These are phyloP conservation scores for Logfia minima DNA, from an alignment of 129 eudicot genomes.

Conservation along the genomic window DNA sequence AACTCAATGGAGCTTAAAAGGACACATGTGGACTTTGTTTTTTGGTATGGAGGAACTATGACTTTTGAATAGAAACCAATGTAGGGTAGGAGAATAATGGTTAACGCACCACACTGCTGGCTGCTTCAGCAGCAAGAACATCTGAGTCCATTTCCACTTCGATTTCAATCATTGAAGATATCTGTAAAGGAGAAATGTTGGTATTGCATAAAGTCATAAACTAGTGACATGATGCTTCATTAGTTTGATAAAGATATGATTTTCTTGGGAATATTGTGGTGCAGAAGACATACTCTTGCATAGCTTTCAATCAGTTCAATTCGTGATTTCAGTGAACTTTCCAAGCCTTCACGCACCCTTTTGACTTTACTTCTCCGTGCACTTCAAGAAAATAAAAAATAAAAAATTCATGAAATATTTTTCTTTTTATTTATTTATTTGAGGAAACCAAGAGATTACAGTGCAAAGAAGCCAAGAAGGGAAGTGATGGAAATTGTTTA, in stretches of 20 bases:
- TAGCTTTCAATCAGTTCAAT: conserved; percentile 92
- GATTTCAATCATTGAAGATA: conserved; percentile 96
- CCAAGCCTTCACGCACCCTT: conserved; percentile 88
- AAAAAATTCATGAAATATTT: conserved; percentile 1
- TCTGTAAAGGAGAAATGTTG: conserved; percentile 46
- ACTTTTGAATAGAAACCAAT: background rate
- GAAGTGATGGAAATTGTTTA: background rate
- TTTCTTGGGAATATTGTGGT: background rate
- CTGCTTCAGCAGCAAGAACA: conserved; percentile 94
- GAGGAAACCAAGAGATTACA: conserved; percentile 5
- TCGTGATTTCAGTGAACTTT: conserved; percentile 67
- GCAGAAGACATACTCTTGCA: conserved; percentile 70
- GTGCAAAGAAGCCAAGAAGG: background rate
- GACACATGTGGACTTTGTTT: background rate
- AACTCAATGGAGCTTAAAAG: background rate
- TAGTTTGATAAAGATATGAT: background rate
- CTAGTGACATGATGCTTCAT: background rate
- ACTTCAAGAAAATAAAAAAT: conserved; percentile 33
- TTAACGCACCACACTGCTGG: conserved; percentile 62
- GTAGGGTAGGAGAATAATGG: background rate
- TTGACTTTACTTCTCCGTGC: conserved; percentile 82
- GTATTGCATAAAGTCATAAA: background rate
- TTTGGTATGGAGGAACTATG: background rate
- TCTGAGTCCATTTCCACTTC: conserved; percentile 98
- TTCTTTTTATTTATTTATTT: too few species aligned